These are phyloP conservation scores for Helichrysum umbraculigerum DNA, from an alignment of 129 eudicot species.

Conservation along the genomic window DNA sequence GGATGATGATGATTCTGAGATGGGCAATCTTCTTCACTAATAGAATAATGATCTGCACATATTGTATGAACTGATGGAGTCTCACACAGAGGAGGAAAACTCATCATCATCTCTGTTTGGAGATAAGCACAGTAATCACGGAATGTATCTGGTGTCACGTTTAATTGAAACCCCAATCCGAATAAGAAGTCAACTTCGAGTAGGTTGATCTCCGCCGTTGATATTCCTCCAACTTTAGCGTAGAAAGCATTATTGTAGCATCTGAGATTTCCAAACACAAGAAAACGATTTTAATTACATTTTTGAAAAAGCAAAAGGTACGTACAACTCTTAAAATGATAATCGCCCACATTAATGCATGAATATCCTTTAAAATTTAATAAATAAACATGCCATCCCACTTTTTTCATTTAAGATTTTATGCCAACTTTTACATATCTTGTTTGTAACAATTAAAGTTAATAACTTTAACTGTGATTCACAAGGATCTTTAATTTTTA, in stretches of 20 bases:
- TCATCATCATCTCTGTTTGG: conserved; percentile 47
- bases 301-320: neutral
- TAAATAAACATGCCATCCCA: too few species aligned
- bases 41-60: conserved; percentile 26
- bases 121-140: conserved; percentile 46
- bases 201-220: conserved; percentile 55
- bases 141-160: conserved; percentile 58
- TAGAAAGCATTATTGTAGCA: conserved; percentile 64
- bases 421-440: too few species aligned
- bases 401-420: too few species aligned
- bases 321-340: neutral
- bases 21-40: conserved; percentile 39
- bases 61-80: conserved; percentile 15
- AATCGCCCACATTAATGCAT: too few species aligned
- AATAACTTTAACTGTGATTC: too few species aligned
- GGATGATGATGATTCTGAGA: conserved; percentile 38
- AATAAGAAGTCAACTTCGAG: conserved; percentile 74
- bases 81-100: conserved; percentile 35
- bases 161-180: conserved; percentile 59
- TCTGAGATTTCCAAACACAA: conserved; percentile 35
- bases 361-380: too few species aligned
- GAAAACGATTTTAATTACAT: conserved; percentile 1
- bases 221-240: conserved; percentile 62
- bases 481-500: too few species aligned
- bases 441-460: too few species aligned